A percentile compares a stretch with the other conserved stretches of the same genome.
phyloP scores from a whole-genome alignment of 1,284 basidiomycete genomes.

The Rhodotorula sp. region DNA sequence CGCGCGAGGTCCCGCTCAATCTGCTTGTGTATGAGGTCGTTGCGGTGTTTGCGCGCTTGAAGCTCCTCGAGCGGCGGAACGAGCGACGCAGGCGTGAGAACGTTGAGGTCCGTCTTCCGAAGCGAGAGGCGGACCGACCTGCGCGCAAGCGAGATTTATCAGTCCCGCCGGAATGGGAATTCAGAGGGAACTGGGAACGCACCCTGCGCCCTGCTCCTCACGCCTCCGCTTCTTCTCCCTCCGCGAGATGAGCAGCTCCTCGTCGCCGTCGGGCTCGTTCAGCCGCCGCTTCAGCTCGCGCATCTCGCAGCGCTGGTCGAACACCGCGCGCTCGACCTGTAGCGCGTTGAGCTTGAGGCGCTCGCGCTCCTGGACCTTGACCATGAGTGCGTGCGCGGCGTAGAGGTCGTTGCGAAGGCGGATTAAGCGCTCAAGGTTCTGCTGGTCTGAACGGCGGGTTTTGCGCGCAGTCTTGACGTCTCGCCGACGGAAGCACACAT shows the following conservation, averaged over 20 bases:
- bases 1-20: conserved; percentile 68
- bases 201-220: conserved; percentile 48
- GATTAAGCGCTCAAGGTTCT: conserved; percentile 81
- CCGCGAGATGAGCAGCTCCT: conserved; percentile 70
- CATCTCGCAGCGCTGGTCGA: conserved; percentile 74
- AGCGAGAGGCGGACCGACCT: conserved; percentile 47
- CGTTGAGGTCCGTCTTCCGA: conserved; percentile 60
- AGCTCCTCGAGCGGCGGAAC: conserved; percentile 52
- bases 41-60: conserved; percentile 58
- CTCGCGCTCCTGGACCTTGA: conserved; percentile 71
- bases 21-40: conserved; percentile 62
- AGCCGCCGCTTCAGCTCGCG: conserved; percentile 78
- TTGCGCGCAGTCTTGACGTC: conserved; percentile 94
- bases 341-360: conserved; percentile 67
- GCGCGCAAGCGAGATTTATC: not conserved
- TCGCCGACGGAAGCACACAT: conserved; percentile 95
- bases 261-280: conserved; percentile 70
- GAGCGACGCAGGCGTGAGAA: conserved; percentile 53
- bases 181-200: conserved; percentile 45
- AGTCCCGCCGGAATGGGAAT: conserved; percentile 1
- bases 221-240: conserved; percentile 64
- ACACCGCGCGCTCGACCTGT: conserved; percentile 65
- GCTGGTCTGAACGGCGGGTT: conserved; percentile 85
- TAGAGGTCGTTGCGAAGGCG: conserved; percentile 76
- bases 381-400: conserved; percentile 71